These are phyloP conservation scores for Flaveria brownii DNA, from an alignment of 129 eudicot species.

Conservation along the genomic window DNA sequence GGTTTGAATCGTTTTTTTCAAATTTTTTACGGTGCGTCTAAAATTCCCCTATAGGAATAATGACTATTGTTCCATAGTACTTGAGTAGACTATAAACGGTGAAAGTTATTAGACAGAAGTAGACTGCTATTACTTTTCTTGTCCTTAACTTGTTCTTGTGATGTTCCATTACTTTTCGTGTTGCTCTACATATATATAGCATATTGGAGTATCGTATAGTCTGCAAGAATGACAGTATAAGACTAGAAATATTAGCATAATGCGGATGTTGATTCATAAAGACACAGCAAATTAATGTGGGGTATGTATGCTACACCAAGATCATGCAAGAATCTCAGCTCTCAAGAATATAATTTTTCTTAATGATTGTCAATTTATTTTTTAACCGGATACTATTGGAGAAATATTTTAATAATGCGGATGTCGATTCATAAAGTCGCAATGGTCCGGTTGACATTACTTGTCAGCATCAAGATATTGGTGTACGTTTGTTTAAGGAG, in stretches of 20 bases:
- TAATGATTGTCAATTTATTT: neutral
- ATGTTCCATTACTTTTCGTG: conserved; percentile 31
- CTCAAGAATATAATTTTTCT: conserved; percentile 6
- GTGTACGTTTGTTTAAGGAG: too few species aligned
- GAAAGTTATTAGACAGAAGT: conserved; percentile 55
- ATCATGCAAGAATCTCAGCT: conserved; percentile 7
- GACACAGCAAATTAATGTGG: neutral
- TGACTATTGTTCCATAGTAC: conserved; percentile 11
- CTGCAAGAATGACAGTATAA: conserved; percentile 19
- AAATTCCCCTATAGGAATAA: too few species aligned
- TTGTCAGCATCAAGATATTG: too few species aligned
- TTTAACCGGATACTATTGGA: too few species aligned
- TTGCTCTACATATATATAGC: conserved; percentile 26
- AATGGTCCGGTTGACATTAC: too few species aligned
- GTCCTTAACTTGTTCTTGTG: conserved; percentile 53
- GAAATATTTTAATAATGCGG: too few species aligned
- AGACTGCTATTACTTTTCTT: conserved; percentile 67
- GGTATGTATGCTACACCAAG: conserved; percentile 12
- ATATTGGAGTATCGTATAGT: conserved; percentile 26
- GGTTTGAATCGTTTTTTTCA: too few species aligned
- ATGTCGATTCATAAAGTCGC: too few species aligned
- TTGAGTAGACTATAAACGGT: conserved; percentile 51
- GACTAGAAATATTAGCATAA: conserved; percentile 20
- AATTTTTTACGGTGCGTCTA: too few species aligned
- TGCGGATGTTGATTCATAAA: conserved; percentile 13